phyloP scores from a whole-genome alignment of 306 rosid species.

The Lablab purpureus region DNA sequence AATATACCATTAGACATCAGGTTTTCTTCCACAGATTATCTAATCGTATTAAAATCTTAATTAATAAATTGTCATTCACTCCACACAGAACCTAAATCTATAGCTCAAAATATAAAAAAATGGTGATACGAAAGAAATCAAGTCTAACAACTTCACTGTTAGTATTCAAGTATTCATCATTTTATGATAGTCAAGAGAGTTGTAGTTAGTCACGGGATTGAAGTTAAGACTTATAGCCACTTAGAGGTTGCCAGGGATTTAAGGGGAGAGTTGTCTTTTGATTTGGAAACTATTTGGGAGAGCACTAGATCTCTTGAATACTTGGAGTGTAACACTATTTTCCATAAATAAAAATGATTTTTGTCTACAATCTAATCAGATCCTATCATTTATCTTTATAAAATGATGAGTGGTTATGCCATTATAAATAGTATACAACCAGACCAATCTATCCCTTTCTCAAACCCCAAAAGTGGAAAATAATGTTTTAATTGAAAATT shows the following conservation, averaged over 20 bases:
- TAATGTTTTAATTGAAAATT: constrained; percentile 9
- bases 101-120: neutral
- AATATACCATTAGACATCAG: no score
- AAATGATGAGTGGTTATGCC: constrained; percentile 11
- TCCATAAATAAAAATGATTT: neutral
- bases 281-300: neutral
- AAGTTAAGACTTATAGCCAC: neutral
- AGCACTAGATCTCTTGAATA: neutral
- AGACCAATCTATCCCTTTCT: constrained; percentile 18
- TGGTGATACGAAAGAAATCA: neutral
- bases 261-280: neutral
- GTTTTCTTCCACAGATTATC: no score
- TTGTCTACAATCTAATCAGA: neutral
- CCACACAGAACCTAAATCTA: neutral
- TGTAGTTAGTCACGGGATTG: neutral
- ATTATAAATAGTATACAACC: constrained; percentile 39
- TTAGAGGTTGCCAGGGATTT: neutral
- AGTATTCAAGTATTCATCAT: neutral
- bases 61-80: neutral
- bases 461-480: constrained; percentile 15
- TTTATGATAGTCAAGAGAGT: neutral
- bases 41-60: neutral
- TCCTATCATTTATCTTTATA: constrained; percentile 6
- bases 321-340: neutral
- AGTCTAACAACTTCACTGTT: neutral